These are phyloP conservation scores for Hymenoscyphus repandus DNA, from an alignment of 2,329 filamentous ascomycete species.

Conservation along the genomic window DNA sequence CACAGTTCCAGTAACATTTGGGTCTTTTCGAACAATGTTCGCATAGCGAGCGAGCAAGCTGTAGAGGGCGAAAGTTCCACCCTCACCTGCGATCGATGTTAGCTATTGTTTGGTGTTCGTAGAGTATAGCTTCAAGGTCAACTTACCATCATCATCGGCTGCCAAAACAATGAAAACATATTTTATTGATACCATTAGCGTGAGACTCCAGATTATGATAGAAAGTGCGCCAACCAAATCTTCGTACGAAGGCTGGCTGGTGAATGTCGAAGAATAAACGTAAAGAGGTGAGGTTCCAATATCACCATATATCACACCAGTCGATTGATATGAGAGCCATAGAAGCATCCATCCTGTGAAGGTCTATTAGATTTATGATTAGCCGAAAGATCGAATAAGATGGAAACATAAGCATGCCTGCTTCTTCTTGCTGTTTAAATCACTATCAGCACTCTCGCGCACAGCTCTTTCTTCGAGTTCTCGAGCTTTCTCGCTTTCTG, in stretches of 20 bases:
- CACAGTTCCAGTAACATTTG: conserved; percentile 48
- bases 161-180: conserved; percentile 61
- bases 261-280: conserved; percentile 65
- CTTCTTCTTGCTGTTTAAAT: conserved; percentile 28
- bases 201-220: conserved; percentile 64
- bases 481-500: conserved; percentile 18
- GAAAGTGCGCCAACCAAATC: conserved; percentile 62
- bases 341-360: conserved; percentile 25
- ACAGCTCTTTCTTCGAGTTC: conserved; percentile 22
- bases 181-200: conserved; percentile 64
- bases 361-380: conserved; percentile 10
- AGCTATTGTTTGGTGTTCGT: neutral
- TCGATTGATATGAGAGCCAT: conserved; percentile 58
- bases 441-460: conserved; percentile 21
- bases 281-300: conserved; percentile 63
- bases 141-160: conserved; percentile 57
- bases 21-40: conserved; percentile 55
- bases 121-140: neutral
- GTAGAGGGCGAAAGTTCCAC: conserved; percentile 64
- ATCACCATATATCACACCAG: conserved; percentile 65
- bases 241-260: conserved; percentile 46
- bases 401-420: conserved; percentile 18
- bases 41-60: conserved; percentile 57
- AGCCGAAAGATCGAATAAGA: neutral
- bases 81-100: conserved; percentile 42